These are phyloP conservation scores for Ligustrum vulgare DNA, from an alignment of 257 asterid species.

Conservation along the genomic window DNA sequence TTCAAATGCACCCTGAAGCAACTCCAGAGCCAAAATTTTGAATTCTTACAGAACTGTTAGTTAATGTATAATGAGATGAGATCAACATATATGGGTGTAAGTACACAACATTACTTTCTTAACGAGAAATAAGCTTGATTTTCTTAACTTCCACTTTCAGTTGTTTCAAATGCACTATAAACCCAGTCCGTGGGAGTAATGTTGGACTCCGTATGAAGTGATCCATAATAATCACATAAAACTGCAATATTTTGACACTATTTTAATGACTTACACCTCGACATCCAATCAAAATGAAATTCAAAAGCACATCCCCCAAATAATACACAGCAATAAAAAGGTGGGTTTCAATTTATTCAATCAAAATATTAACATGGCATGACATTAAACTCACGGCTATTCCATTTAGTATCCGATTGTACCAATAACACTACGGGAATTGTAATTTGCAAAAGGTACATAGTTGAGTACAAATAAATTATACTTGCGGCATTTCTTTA, in stretches of 20 bases:
- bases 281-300: not conserved
- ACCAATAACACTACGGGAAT: not conserved
- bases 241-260: not conserved
- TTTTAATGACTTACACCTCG: not conserved
- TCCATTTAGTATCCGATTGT: not conserved
- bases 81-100: not conserved
- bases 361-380: not conserved
- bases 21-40: not conserved
- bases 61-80: not conserved
- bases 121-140: not conserved
- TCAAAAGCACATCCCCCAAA: not conserved
- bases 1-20: not conserved
- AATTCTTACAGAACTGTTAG: not conserved
- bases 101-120: not conserved
- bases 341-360: not conserved
- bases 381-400: not conserved
- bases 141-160: not conserved
- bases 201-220: not conserved
- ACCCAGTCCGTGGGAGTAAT: not conserved
- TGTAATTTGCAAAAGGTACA: not conserved
- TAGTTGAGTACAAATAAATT: not conserved
- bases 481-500: not conserved
- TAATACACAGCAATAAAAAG: not conserved
- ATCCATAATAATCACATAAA: not conserved
- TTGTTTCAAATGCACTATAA: not conserved